These are phyloP conservation scores for Xylariaceae sp. DNA, from an alignment of 2,329 filamentous ascomycete genomes.

Conservation along the genomic window DNA sequence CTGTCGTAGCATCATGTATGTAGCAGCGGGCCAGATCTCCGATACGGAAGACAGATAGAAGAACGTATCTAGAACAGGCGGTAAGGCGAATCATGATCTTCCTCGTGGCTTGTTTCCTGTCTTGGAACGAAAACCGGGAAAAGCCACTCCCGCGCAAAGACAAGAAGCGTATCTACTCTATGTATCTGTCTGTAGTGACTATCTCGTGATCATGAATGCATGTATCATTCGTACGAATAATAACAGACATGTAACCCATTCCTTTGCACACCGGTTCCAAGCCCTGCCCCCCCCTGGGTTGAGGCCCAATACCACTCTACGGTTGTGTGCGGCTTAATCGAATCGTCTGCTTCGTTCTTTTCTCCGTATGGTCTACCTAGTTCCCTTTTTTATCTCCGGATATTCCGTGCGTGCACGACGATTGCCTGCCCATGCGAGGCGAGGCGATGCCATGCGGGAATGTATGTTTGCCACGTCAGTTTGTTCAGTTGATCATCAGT, in stretches of 20 bases:
- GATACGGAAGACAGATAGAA: background rate
- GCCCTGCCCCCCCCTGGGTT: background rate
- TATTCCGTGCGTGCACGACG: too few relatives aligned
- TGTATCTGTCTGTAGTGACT: background rate
- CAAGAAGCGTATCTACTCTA: background rate
- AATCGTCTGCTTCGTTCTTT: too few relatives aligned
- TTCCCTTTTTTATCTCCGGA: too few relatives aligned
- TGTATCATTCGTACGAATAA: constrained; percentile 7
- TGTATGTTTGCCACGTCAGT: too few relatives aligned
- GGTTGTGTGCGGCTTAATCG: too few relatives aligned
- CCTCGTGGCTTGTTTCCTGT: background rate
- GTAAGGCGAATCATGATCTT: background rate
- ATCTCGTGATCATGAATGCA: constrained; percentile 10
- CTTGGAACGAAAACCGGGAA: background rate
- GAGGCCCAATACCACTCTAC: background rate
- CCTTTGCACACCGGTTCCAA: constrained; percentile 1
- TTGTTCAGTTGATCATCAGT: too few relatives aligned
- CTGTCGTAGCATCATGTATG: background rate
- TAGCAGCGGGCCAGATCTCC: background rate
- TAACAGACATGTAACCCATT: background rate
- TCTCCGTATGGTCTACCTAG: too few relatives aligned
- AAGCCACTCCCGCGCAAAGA: background rate
- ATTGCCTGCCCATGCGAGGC: too few relatives aligned
- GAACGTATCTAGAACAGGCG: background rate
- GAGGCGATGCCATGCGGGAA: too few relatives aligned